phyloP scores from a whole-genome alignment of 1,284 basidiomycete genomes.

The Apiotrichum porosum region DNA sequence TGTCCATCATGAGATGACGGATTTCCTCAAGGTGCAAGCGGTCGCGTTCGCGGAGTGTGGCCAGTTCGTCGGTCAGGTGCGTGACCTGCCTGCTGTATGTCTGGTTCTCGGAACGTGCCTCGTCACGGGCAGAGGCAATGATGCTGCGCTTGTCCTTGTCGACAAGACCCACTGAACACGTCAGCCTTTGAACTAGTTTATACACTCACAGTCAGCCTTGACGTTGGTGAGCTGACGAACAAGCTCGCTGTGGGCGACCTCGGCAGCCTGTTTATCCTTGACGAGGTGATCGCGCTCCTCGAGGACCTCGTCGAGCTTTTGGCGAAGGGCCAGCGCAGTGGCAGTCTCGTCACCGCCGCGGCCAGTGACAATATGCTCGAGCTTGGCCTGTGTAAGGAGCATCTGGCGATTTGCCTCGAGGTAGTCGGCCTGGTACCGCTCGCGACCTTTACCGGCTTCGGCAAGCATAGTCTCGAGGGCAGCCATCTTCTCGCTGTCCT shows the following conservation, averaged over 20 bases:
- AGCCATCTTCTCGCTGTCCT: conserved; percentile 57
- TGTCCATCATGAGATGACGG: conserved; percentile 78
- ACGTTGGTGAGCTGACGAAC: conserved; percentile 71
- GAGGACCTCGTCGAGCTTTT: conserved; percentile 79
- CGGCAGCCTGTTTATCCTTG: conserved; percentile 50
- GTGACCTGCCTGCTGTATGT: conserved; percentile 65
- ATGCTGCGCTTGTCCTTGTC: conserved; percentile 51
- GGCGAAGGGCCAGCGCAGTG: conserved; percentile 77
- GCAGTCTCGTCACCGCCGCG: conserved; percentile 75
- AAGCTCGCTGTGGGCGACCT: conserved; percentile 61
- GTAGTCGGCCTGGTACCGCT: conserved; percentile 83
- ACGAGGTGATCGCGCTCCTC: conserved; percentile 71
- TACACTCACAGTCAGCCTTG: conserved; percentile 72
- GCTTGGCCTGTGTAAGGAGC: conserved; percentile 69
- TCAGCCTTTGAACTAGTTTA: too few relatives aligned
- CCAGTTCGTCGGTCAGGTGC: conserved; percentile 63
- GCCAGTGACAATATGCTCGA: conserved; percentile 84
- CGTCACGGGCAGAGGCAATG: conserved; percentile 57
- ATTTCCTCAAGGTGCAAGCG: conserved; percentile 88
- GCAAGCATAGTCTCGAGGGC: conserved; percentile 86
- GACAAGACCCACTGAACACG: conserved; percentile 41
- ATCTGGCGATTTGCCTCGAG: conserved; percentile 77
- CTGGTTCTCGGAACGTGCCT: conserved; percentile 79
- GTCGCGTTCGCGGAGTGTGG: conserved; percentile 73
- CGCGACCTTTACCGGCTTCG: conserved; percentile 84